Base-by-base conservation (phyloP, 1,284 basidiomycete species). In the Heterobasidion parviporum region DNA sequence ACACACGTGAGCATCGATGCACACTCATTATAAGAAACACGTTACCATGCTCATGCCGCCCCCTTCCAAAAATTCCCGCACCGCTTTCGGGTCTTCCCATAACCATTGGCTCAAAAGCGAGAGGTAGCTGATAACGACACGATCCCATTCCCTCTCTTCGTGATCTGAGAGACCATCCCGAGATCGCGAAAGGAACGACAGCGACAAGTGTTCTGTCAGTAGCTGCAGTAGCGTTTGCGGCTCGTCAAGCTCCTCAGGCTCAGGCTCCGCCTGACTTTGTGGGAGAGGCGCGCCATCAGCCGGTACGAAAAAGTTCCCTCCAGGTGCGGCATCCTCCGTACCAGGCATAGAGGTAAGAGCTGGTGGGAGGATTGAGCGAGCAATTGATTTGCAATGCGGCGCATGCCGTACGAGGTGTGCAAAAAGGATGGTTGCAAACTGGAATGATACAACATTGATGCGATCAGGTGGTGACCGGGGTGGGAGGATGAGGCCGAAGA, bases 1-100 rank as follows among this genome's bases (percentile, higher is more conserved):
- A 10, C 38, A 33, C 52, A 45, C 16, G 3, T 15, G 26, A 10
- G 8, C 10, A 44, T 44, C 5, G 41, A 44, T 44, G 41, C 16
- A 7, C 14, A 44, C 41, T 14, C 5, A 8, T 5, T 6, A 14
- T 4, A 16, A 44, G 41, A 44, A 8, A 7, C 14, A 6, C 16
- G 41, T 14, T 68, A 96, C 94, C 61, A 94, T 85, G 56, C 94
- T 90, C 54, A 99, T 71, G 52, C 94, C 94, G 12, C 94, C 91
- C 9, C 92, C 89, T 65, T 91, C 87, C 57, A 99, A 74, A 67
- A 98, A 95, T 68, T 94, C 94, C 55, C 85, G 80, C 49, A 98
- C 93, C 0, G 89, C 87, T 54, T 78, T 80, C 0, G 94, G 87
- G 61, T 95, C 94, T 63, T 98, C 94, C 94, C 94, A 98, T n/a